Evolutionary conservation across 768 basidiomycete genomes (phyloP), one percentile per base, ranked within the genome.

Genomic region (Termitomyces sp.): DNA sequence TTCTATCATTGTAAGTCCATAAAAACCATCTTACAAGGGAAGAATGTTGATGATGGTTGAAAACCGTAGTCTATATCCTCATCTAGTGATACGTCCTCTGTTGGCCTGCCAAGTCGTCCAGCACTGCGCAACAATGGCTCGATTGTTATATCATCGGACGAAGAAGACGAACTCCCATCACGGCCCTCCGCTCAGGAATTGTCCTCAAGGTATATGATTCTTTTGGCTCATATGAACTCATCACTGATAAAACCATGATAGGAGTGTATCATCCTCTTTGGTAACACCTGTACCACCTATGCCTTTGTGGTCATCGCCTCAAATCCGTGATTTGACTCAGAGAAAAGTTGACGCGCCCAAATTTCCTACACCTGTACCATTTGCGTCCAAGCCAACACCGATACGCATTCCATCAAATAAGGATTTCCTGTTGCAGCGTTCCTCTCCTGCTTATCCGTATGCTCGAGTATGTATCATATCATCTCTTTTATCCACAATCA

Each of bases 341-440:
- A 53, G 49, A 48, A 53, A 27, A 34, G 37, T 37, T 23, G 38
- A 57, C 35, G 50, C 34, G 0, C 54, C 53, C 32, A 61, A 58
- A 44, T 59, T 60, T 19, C 56, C 59, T 34, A 59, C 59, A 35
- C 53, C 54, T 10, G 56, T 49, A 50, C 59, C 63, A 5, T 43
- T 59, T 31, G 64, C 63, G 17, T 52, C 31, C 3, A 45, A 47
- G 21, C 50, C 57, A 12, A 66, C 58, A 0, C 71, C 71, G 0
- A 69, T 79, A 34, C 70, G 65, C 38, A 68, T 75, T 10, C 75
- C 75, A 5, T 71, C 74, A 0, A 75, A 76, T 59, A 63, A 55
- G 43, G 70, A 67, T 49, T 45, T 70, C 44, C 42, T 56, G 9
- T 9, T 9, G 12, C 48, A 55, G 40, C 63, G 54, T 27, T 56